These are phyloP conservation scores for Myxozyma udenii DNA, from an alignment of 805 yeast species.

Conservation along the genomic window DNA sequence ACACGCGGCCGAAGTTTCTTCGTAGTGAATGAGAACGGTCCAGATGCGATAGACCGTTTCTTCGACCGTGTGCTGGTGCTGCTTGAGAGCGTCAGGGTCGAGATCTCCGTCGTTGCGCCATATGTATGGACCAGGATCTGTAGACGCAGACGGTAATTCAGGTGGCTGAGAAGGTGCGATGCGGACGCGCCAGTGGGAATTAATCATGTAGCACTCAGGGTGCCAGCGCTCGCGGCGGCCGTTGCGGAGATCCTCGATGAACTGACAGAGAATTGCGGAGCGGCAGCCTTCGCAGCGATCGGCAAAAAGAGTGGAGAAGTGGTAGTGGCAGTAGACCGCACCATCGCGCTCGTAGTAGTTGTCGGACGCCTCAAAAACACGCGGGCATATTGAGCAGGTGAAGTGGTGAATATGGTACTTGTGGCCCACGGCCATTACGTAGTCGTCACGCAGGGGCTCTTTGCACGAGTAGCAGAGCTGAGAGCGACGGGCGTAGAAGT, in stretches of 20 bases:
- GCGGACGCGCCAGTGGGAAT: constrained; percentile 91
- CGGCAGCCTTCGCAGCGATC: constrained; percentile 91
- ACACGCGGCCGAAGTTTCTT: constrained; percentile 83
- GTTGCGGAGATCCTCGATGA: constrained; percentile 86
- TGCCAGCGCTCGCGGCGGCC: constrained; percentile 97
- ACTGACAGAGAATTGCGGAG: constrained; percentile 87
- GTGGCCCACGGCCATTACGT: constrained; percentile 87
- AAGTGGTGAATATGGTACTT: constrained; percentile 95
- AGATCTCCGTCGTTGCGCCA: constrained; percentile 40
- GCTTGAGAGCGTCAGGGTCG: constrained; percentile 46
- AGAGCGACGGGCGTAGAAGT: constrained; percentile 81
- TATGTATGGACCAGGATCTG: constrained; percentile 23
- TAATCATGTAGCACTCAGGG: constrained; percentile 97
- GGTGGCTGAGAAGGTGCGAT: constrained; percentile 50
- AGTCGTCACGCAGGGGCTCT: constrained; percentile 82
- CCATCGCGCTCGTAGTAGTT: constrained; percentile 86
- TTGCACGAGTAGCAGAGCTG: constrained; percentile 85
- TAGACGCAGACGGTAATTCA: constrained; percentile 40
- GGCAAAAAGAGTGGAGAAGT: constrained; percentile 82
- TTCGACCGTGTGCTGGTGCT: constrained; percentile 64
- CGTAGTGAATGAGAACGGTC: constrained; percentile 82
- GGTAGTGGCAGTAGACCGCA: constrained; percentile 83
- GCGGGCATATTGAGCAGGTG: constrained; percentile 81
- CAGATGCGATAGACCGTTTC: constrained; percentile 63
- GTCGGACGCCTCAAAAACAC: constrained; percentile 85